phyloP scores from a whole-genome alignment of 176 grass and related monocot species.

The Puccinellia tenuiflora region DNA sequence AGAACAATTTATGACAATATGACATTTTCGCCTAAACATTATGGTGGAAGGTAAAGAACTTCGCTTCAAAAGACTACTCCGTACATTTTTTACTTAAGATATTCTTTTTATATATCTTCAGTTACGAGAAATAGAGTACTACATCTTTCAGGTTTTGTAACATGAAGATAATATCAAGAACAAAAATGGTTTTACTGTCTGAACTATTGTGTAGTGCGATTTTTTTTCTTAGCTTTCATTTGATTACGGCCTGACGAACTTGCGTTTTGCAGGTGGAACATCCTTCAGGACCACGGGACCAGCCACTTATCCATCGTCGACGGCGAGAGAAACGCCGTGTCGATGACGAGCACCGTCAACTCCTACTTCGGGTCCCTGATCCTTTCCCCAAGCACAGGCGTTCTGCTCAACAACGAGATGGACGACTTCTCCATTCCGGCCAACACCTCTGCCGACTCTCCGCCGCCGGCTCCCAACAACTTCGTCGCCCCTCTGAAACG shows the following conservation, averaged over 20 bases:
- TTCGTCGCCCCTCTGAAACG: slow-evolving; percentile 78
- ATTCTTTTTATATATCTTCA: background rate
- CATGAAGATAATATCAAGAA: background rate
- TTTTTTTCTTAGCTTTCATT: background rate
- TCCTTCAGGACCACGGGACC: slow-evolving; percentile 80
- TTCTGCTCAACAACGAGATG: slow-evolving; percentile 97
- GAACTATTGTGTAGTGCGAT: background rate
- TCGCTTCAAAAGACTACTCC: background rate
- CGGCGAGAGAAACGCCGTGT: slow-evolving; percentile 68
- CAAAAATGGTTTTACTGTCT: background rate
- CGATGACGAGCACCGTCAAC: slow-evolving; percentile 83
- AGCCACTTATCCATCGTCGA: slow-evolving; percentile 81
- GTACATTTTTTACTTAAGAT: background rate
- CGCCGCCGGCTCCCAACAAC: slow-evolving; percentile 64
- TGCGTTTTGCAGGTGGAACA: slow-evolving; percentile 72
- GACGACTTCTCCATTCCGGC: slow-evolving; percentile 87
- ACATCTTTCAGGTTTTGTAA: background rate
- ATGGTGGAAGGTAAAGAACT: slow-evolving; percentile 63
- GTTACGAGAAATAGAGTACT: background rate
- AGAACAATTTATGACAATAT: slow-evolving; percentile 79
- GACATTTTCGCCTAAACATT: slow-evolving; percentile 67
- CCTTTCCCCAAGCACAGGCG: slow-evolving; percentile 66
- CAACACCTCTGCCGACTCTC: slow-evolving; percentile 35
- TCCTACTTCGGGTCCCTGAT: slow-evolving; percentile 79
- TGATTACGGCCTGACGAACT: background rate